phyloP scores from a whole-genome alignment of 257 asterid species.

The Phtheirospermum japonicum region DNA sequence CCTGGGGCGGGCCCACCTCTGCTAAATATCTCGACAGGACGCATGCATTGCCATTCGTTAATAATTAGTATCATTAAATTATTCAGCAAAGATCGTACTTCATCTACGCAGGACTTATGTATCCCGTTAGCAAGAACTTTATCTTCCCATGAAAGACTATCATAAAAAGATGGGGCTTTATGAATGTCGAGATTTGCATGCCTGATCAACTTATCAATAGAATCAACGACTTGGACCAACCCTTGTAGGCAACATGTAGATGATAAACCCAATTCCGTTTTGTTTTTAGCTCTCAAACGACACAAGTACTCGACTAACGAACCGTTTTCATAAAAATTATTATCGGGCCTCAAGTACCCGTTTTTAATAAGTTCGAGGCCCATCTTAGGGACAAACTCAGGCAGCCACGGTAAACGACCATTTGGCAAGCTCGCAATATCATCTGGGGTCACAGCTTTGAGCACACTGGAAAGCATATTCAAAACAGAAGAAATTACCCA shows the following conservation, averaged over 20 bases:
- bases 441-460: constrained; percentile 62
- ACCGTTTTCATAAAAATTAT: constrained; percentile 31
- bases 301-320: constrained; percentile 54
- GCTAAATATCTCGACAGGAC: constrained; percentile 55
- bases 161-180: constrained; percentile 31
- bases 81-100: constrained; percentile 41
- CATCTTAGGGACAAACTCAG: constrained; percentile 79
- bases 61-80: constrained; percentile 37
- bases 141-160: constrained; percentile 44
- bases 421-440: constrained; percentile 35
- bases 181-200: constrained; percentile 51
- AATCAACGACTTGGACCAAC: constrained; percentile 50
- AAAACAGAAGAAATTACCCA: constrained; percentile 78
- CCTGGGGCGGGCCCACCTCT: constrained; percentile 99
- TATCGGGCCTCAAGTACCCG: constrained; percentile 47
- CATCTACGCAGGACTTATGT: constrained; percentile 46
- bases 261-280: constrained; percentile 57
- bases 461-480: constrained; percentile 63
- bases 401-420: constrained; percentile 69
- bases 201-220: constrained; percentile 64
- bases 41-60: constrained; percentile 42
- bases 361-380: constrained; percentile 61
- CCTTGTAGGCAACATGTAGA: constrained; percentile 85
- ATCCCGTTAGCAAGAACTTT: constrained; percentile 68
- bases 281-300: constrained; percentile 45